Conservation (phyloP, 306 rosid species). For the Quercus dentata region DNA sequence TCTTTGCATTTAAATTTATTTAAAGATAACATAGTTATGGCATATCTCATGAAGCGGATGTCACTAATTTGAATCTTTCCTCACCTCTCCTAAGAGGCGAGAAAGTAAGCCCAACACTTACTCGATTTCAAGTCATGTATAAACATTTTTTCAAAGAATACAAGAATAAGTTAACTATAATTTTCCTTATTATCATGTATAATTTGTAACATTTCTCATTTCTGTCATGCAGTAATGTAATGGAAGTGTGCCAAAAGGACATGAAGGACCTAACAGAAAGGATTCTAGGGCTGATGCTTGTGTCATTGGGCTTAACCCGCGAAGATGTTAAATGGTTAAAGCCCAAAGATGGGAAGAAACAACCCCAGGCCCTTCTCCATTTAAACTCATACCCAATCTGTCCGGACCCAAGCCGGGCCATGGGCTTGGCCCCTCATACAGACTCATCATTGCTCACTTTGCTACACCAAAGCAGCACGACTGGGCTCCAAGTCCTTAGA, state of each 20-base stretch:
- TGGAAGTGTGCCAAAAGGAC: constrained; percentile 41
- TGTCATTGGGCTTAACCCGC: constrained; percentile 24
- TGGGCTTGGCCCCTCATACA: constrained; percentile 57
- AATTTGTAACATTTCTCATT: background rate
- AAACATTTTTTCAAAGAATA: background rate
- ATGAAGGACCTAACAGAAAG: constrained; percentile 29
- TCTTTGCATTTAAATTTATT: no score
- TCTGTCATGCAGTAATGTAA: constrained; percentile 21
- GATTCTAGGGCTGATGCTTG: constrained; percentile 23
- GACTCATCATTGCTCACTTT: constrained; percentile 55
- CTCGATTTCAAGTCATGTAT: no score
- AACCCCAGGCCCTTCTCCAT: constrained; percentile 13
- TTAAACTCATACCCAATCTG: constrained; percentile 54
- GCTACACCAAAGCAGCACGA: constrained; percentile 22
- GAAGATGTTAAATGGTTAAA: constrained; percentile 30
- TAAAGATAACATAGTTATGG: no score
- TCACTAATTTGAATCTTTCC: no score
- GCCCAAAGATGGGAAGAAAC: background rate
- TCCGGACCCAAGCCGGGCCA: constrained; percentile 41
- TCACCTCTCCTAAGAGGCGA: no score
- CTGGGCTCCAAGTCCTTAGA: constrained; percentile 33
- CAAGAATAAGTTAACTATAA: background rate
- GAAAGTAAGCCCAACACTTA: background rate
- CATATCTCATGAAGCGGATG: no score
- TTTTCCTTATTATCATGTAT: background rate